Percentiles rank a stretch among this genome's conserved stretches.
phyloP scores from a whole-genome alignment of 345 rosid species.

The Hibiscus trionum region DNA sequence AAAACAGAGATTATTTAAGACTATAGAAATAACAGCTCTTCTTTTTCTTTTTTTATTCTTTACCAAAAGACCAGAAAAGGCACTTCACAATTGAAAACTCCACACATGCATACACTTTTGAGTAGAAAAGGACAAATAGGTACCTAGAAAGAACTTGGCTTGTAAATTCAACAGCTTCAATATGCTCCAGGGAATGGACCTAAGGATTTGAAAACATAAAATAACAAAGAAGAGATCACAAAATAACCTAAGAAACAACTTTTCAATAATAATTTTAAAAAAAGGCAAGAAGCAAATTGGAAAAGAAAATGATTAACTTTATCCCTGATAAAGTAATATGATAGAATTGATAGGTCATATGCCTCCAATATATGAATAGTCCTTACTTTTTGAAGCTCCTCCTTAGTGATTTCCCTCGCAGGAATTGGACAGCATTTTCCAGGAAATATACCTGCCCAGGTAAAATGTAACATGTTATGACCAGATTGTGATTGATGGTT shows the following conservation, averaged over 20 bases:
- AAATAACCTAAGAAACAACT: not conserved
- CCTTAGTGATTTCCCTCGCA: constrained; percentile 81
- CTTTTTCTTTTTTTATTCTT: not conserved
- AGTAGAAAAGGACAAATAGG: not conserved
- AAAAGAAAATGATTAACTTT: constrained; percentile 1
- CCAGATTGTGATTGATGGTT: too few species aligned
- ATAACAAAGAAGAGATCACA: constrained; percentile 11
- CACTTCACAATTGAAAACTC: not conserved
- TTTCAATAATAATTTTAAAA: not conserved
- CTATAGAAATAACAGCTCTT: not conserved
- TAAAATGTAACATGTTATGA: constrained; percentile 1
- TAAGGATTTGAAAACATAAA: constrained; percentile 23
- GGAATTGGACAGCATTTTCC: constrained; percentile 75
- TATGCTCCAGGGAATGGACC: constrained; percentile 80
- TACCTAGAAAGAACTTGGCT: constrained; percentile 72
- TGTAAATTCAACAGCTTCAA: constrained; percentile 69
- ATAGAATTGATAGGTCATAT: not conserved
- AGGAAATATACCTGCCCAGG: constrained; percentile 75
- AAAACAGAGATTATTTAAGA: not conserved
- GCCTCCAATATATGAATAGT: constrained; percentile 7
- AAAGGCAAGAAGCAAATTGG: not conserved
- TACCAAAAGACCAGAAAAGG: not conserved
- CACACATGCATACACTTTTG: not conserved
- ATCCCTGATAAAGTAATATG: not conserved
- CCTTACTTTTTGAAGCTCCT: constrained; percentile 77